Evolutionary conservation across 768 basidiomycete genomes (phyloP), one percentile per base, ranked within the genome.

Genomic region (Tricholoma sp.): DNA sequence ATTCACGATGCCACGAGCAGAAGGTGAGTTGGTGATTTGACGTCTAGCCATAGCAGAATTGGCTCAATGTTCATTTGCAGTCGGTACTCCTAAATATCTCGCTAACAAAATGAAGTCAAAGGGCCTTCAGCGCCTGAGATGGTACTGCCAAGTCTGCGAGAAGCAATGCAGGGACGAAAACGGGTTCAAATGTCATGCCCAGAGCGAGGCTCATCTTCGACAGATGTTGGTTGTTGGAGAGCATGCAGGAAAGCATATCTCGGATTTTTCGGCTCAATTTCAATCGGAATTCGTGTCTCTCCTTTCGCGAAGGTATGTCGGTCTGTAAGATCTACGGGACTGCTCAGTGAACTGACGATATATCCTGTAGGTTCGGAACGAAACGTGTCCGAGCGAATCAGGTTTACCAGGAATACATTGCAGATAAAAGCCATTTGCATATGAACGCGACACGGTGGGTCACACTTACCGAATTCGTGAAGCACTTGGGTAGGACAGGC

Each of bases 361-460:
- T 18, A 8, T 22, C 3, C 35, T 43, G 24, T 57, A 91, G 89
- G 61, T 94, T 92, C 70, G 90, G 91, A 10, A 98, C 97, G 3
- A 96, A 98, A 70, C 89, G 97, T 49, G 94, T 98, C 32, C 83
- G 86, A 61, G 93, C 93, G 24, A 99, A 99, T 68, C 86, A 84
- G 49, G 96, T 98, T 12, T 99, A 99, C 64, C 95, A 99, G 72
- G 97, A 98, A 70, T 96, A 92, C 72, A 99, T 99, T 62, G 81
- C 89, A 56, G 95, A 98, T 74, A 95, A 94, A 74, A 68, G 76
- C 46, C 97, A 98, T 71, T 76, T 97, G 29, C 97, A 99, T 76
- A 99, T 99, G 97, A 99, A 99, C 72, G 75, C 95, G 5, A 98
- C 97, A 12, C 86, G 92, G 50, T 99, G 96, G 94, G 92, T 98